A percentile compares a stretch with the other conserved stretches of the same genome.
Evolutionary conservation across 495 filamentous ascomycete genomes (phyloP).

Genomic region (Annulohypoxylon stygium): DNA sequence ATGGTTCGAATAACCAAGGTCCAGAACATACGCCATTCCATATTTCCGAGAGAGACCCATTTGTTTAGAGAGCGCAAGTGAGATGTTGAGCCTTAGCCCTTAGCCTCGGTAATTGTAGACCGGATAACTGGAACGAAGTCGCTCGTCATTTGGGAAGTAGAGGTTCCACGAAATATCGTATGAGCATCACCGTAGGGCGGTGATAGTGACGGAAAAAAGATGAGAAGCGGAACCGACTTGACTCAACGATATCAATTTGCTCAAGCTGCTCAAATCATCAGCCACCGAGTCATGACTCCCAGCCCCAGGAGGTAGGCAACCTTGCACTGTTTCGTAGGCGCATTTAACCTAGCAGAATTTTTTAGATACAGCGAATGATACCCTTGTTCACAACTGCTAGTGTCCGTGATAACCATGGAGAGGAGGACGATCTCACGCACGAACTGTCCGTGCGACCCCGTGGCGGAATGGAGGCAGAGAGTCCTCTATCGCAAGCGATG

Average conservation of each 20-base stretch:
- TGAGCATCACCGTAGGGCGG: not conserved
- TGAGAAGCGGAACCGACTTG: not conserved
- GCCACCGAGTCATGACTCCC: conserved; percentile 1
- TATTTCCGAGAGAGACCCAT: not conserved
- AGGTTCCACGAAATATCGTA: not conserved
- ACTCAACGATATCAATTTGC: not conserved
- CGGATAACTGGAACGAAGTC: not conserved
- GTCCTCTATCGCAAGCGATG: conserved; percentile 7
- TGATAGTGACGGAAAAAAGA: not conserved
- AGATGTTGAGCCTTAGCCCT: not conserved
- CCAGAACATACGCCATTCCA: conserved; percentile 8
- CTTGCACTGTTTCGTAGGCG: conserved; percentile 22
- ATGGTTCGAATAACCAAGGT: conserved; percentile 9
- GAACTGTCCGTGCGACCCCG: conserved; percentile 37
- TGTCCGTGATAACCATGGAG: conserved; percentile 35
- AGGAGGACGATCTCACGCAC: conserved; percentile 40
- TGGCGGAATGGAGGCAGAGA: not conserved
- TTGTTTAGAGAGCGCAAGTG: conserved; percentile 4
- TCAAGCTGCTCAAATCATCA: not conserved
- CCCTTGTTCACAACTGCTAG: conserved; percentile 34
- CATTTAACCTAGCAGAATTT: conserved; percentile 9
- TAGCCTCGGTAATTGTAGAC: not conserved
- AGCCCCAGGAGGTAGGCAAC: not conserved
- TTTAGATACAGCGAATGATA: conserved; percentile 22
- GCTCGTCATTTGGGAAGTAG: not conserved